Evolutionary conservation across 805 yeast genomes (phyloP), one percentile per base, ranked within the genome.

Genomic region (Scheffersomyces spartinae): DNA sequence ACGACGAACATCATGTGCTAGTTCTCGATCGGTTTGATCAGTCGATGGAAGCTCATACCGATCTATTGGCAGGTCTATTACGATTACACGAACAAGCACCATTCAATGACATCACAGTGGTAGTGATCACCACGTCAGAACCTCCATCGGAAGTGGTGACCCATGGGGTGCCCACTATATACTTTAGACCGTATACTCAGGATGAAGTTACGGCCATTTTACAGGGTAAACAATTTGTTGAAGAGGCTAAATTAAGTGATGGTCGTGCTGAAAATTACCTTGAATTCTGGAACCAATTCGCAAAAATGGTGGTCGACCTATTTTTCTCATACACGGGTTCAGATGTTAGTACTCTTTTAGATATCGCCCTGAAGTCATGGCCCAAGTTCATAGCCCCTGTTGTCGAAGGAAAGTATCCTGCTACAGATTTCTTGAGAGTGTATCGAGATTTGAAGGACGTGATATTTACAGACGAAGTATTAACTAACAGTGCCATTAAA

Each of bases 11-110:
- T 3, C 61, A 64, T 23, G 55, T 68, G 6, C 38, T 69, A 21
- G 64, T 69, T 2, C 42, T 69, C 8, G 74, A 69, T 35, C 41
- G 59, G 4, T 44, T 68, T 10, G 75, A 68, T 38, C 59, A 55
- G 20, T 55, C 64, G 16, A 55, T 55, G 29, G 74, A 65, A 12
- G 36, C 51, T 9, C 50, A 59, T 0, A 47, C 51, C n/a, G 64
- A 55, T 10, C 32, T 68, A 11, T 49, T 60, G 23, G 36, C 49
- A 12, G 55, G 64, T 1, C 54, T 69, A 29, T 35, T 59, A 1
- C 43, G 52, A 31, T 34, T 68, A n/a, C 58, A 61, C 27, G 74
- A 69, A 26, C 55, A 57, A 29, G 39, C 59, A 7, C 33, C 34
- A 6, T 33, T 52, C 11, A 33, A 33, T 13, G 55, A 52, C 31